phyloP scores from a whole-genome alignment of 2,329 filamentous ascomycete genomes.

The Pezicula rhizophila region DNA sequence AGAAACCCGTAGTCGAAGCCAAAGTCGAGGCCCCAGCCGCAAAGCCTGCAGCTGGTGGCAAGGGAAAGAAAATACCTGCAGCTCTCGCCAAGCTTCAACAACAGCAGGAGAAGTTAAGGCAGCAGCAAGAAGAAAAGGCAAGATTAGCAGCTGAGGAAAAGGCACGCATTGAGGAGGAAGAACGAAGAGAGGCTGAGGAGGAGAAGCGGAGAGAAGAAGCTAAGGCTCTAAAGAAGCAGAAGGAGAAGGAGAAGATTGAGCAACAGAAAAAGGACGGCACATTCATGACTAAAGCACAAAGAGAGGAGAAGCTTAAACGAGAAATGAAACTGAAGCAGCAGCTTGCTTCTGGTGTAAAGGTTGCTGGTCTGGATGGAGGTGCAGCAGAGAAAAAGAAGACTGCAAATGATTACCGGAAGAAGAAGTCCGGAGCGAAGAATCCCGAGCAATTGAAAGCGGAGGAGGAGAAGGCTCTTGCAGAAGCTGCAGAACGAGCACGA shows the following conservation, averaged over 20 bases:
- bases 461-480: constrained; percentile 71
- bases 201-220: constrained; percentile 64
- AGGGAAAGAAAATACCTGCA: constrained; percentile 84
- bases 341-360: constrained; percentile 69
- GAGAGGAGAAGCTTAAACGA: constrained; percentile 72
- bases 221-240: constrained; percentile 74
- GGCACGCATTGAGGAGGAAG: constrained; percentile 58
- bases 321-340: constrained; percentile 80
- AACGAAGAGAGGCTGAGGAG: constrained; percentile 61
- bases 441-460: constrained; percentile 49
- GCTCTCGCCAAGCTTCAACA: constrained; percentile 69
- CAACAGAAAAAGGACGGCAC: constrained; percentile 85
- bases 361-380: constrained; percentile 54
- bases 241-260: constrained; percentile 79
- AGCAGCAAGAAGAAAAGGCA: constrained; percentile 58
- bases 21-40: constrained; percentile 39
- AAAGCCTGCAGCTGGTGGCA: constrained; percentile 49
- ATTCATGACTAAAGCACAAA: constrained; percentile 80
- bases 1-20: constrained; percentile 43
- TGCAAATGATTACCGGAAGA: constrained; percentile 25
- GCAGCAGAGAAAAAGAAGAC: constrained; percentile 33
- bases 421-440: constrained; percentile 37
- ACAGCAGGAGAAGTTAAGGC: constrained; percentile 73
- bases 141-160: constrained; percentile 56
- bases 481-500: constrained; percentile 68